Evolutionary conservation across 2,329 filamentous ascomycete genomes (phyloP).

Genomic region (Cladophialophora yegresii): DNA sequence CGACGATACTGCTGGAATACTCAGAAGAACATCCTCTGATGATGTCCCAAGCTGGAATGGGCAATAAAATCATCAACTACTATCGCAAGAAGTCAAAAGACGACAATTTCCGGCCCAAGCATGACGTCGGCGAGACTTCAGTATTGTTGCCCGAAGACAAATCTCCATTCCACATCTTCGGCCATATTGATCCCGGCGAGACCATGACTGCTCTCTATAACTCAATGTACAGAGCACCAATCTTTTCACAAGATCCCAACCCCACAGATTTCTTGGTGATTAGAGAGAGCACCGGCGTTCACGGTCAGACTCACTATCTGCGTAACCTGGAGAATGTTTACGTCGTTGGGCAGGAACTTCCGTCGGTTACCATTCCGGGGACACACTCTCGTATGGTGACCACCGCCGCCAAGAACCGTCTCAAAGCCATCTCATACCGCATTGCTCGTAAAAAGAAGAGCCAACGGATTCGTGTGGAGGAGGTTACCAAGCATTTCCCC

Average conservation of each 20-base stretch:
- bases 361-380: constrained; percentile 86
- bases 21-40: constrained; percentile 91
- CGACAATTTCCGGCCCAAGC: constrained; percentile 72
- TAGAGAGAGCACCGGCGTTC: constrained; percentile 73
- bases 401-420: constrained; percentile 91
- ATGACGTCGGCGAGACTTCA: constrained; percentile 83
- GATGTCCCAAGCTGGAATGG: constrained; percentile 96
- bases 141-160: constrained; percentile 90
- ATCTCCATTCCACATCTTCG: constrained; percentile 93
- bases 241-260: constrained; percentile 82
- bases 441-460: constrained; percentile 76
- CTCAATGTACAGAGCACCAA: constrained; percentile 88
- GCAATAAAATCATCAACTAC: constrained; percentile 93
- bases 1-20: constrained; percentile 86
- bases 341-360: constrained; percentile 89
- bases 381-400: constrained; percentile 94
- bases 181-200: constrained; percentile 87
- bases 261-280: constrained; percentile 83
- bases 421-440: constrained; percentile 94
- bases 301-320: constrained; percentile 78
- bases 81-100: constrained; percentile 83
- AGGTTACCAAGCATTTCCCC: constrained; percentile 87
- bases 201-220: constrained; percentile 90
- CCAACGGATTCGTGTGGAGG: constrained; percentile 70
- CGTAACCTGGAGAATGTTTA: constrained; percentile 89